These are phyloP conservation scores for Candida silvicultrix DNA, from an alignment of 805 yeast species.

Conservation along the genomic window DNA sequence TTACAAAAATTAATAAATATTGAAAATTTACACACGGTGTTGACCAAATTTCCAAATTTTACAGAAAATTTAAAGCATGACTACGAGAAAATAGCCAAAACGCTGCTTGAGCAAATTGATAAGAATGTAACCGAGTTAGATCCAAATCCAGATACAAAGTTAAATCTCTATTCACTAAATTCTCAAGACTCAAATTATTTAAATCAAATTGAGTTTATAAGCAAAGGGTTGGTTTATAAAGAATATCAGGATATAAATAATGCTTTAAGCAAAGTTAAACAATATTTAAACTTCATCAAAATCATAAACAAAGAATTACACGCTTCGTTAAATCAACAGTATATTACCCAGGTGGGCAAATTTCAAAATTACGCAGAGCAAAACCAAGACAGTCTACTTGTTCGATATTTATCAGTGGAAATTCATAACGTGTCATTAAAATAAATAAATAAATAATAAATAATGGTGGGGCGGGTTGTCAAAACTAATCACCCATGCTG, in stretches of 20 bases:
- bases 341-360: too few relatives aligned
- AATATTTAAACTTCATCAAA: not conserved
- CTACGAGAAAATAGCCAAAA: too few relatives aligned
- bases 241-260: slow-evolving; percentile 7
- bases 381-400: slow-evolving; percentile 6
- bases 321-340: too few relatives aligned
- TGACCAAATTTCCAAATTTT: not conserved
- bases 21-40: not conserved
- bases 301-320: too few relatives aligned
- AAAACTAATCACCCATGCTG: too few relatives aligned
- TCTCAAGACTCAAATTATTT: slow-evolving; percentile 8
- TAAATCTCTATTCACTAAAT: slow-evolving; percentile 8
- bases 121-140: too few relatives aligned
- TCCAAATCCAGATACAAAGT: not conserved
- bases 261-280: not conserved
- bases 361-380: slow-evolving; percentile 7
- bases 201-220: slow-evolving; percentile 9
- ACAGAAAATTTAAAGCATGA: slow-evolving; percentile 1
- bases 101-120: too few relatives aligned
- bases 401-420: slow-evolving; percentile 1
- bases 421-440: not conserved
- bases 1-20: not conserved
- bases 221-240: slow-evolving; percentile 11
- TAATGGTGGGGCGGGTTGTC: too few relatives aligned
- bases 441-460: not conserved